Evolutionary conservation across 306 rosid genomes (phyloP).

Genomic region (Sophora flavescens): DNA sequence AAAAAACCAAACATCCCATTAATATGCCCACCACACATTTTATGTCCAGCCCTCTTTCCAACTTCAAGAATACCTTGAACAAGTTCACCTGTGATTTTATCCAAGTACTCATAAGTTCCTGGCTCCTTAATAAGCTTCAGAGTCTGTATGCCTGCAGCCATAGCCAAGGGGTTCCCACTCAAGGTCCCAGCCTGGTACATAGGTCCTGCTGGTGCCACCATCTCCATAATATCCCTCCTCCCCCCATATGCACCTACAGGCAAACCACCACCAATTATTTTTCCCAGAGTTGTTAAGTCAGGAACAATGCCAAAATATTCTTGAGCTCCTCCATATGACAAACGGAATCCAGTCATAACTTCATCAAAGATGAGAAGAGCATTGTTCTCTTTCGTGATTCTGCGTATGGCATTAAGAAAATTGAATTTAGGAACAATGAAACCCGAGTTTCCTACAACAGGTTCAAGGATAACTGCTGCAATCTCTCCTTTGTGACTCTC

Average conservation of each 20-base stretch:
- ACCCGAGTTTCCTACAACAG: constrained; percentile 81
- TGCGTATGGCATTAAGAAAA: constrained; percentile 63
- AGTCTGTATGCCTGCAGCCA: constrained; percentile 80
- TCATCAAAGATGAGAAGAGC: constrained; percentile 76
- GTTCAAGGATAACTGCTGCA: constrained; percentile 74
- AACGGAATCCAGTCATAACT: constrained; percentile 84
- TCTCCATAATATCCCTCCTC: constrained; percentile 74
- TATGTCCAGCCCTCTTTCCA: constrained; percentile 72
- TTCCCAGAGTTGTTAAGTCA: constrained; percentile 71
- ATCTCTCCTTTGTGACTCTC: constrained; percentile 61
- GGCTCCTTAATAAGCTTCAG: constrained; percentile 68
- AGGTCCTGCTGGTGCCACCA: constrained; percentile 82
- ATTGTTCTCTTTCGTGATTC: constrained; percentile 61
- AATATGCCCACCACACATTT: constrained; percentile 73
- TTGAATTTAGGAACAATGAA: constrained; percentile 66
- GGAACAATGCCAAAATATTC: constrained; percentile 76
- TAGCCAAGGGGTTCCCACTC: constrained; percentile 84
- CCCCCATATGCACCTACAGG: constrained; percentile 91
- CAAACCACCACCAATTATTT: constrained; percentile 81
- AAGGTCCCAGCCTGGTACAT: constrained; percentile 68
- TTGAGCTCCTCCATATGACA: constrained; percentile 84
- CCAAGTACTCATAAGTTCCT: constrained; percentile 69
- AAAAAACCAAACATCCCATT: constrained; percentile 80
- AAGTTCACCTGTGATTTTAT: constrained; percentile 65
- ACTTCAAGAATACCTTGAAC: constrained; percentile 65